phyloP scores from a whole-genome alignment of 192 early-diverging fungal genomes.

The Podila epicladia region DNA sequence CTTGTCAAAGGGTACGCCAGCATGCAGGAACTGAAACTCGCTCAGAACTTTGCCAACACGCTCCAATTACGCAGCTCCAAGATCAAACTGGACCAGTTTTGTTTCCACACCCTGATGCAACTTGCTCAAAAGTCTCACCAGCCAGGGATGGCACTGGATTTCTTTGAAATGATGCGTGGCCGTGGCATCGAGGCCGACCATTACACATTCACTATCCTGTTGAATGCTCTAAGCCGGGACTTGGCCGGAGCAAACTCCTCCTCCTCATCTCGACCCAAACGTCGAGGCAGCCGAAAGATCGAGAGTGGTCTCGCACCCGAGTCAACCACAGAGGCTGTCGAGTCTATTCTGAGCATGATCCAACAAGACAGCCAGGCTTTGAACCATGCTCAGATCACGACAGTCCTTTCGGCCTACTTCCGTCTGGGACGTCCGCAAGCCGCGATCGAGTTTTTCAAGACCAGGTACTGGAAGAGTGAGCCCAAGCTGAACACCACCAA shows the following conservation, averaged over 20 bases:
- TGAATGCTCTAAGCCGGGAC: slow-evolving; percentile 31
- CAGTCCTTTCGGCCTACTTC: slow-evolving; percentile 33
- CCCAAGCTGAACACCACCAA: slow-evolving; percentile 35
- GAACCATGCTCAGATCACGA: slow-evolving; percentile 32
- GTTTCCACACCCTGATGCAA: slow-evolving; percentile 42
- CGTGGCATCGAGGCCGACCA: slow-evolving; percentile 33
- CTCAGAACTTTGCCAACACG: slow-evolving; percentile 39
- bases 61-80: slow-evolving; percentile 22
- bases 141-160: slow-evolving; percentile 41
- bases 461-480: slow-evolving; percentile 12
- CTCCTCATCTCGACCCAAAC: neutral
- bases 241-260: neutral
- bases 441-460: slow-evolving; percentile 45
- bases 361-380: slow-evolving; percentile 11
- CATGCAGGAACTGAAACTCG: slow-evolving; percentile 16
- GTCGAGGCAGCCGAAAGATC: neutral
- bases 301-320: neutral
- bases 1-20: slow-evolving; percentile 46
- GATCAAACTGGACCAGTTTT: slow-evolving; percentile 29
- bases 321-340: slow-evolving; percentile 13
- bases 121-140: slow-evolving; percentile 40
- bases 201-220: slow-evolving; percentile 29
- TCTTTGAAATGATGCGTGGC: slow-evolving; percentile 49
- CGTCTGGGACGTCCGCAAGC: slow-evolving; percentile 32
- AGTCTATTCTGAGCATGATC: slow-evolving; percentile 26